phyloP scores from a whole-genome alignment of 2,329 filamentous ascomycete genomes.

The Cucurbitaria berberidis region DNA sequence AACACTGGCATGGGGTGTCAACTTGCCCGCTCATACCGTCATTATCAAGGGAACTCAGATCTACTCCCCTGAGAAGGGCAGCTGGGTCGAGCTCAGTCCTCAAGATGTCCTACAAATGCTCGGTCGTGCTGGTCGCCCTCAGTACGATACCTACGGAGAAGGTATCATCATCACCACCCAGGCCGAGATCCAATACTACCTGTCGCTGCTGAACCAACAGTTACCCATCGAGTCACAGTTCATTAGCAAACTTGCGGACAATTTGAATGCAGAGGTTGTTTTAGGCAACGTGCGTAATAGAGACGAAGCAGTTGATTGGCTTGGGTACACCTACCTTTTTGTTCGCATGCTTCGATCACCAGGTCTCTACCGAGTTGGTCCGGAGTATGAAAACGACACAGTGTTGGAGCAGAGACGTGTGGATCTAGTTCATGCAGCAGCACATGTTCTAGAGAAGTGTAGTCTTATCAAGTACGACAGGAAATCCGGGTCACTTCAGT shows the following conservation, averaged over 20 bases:
- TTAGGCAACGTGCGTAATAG: slow-evolving; percentile 89
- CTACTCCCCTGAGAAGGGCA: slow-evolving; percentile 97
- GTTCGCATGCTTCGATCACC: slow-evolving; percentile 97
- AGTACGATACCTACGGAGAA: slow-evolving; percentile 97
- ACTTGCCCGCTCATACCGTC: slow-evolving; percentile 94
- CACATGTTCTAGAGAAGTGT: slow-evolving; percentile 82
- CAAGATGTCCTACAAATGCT: slow-evolving; percentile 99
- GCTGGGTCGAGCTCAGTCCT: slow-evolving; percentile 96
- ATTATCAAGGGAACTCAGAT: slow-evolving; percentile 99
- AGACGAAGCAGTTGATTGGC: slow-evolving; percentile 98
- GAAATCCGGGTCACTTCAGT: slow-evolving; percentile 84
- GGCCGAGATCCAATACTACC: slow-evolving; percentile 93
- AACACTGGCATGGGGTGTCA: slow-evolving; percentile 99
- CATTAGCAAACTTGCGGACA: slow-evolving; percentile 90
- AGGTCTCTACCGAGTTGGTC: slow-evolving; percentile 91
- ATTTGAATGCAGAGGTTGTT: slow-evolving; percentile 94
- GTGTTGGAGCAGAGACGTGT: slow-evolving; percentile 94
- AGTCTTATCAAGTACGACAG: slow-evolving; percentile 95
- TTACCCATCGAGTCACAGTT: slow-evolving; percentile 97
- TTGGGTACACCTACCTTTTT: slow-evolving; percentile 97
- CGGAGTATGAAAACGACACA: slow-evolving; percentile 92
- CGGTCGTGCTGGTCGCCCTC: slow-evolving; percentile 92
- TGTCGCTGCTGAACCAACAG: slow-evolving; percentile 95
- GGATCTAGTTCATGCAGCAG: slow-evolving; percentile 95
- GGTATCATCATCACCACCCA: slow-evolving; percentile 99